Base-by-base conservation (phyloP, 2,329 filamentous ascomycete species). In the Ophiosphaerella narmari region DNA sequence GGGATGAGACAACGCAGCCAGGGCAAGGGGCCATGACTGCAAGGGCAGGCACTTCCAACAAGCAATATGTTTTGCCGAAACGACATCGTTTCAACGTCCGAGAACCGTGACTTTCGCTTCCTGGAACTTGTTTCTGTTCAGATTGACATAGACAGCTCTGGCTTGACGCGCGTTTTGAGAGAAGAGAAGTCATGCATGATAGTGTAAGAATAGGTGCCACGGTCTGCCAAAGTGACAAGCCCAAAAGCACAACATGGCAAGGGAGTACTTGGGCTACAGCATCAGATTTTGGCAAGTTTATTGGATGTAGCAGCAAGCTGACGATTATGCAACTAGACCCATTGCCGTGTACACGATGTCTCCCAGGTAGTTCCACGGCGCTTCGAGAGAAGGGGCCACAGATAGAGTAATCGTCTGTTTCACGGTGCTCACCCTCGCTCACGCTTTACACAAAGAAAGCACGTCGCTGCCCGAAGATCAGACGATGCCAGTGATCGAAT, bases 401-500 rank as follows among this genome's bases (percentile, higher is more conserved):
- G 45, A 58, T 43, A 42, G 47, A 34, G 32, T 41, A 29, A 43
- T 44, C 48, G 58, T 66, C 65, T 57, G 65, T 62, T 68, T 57
- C 63, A 68, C 65, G 63, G 67, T 61, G 60, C 55, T 55, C 47
- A 55, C 52, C 11, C 7, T 29, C 26, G 38, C 42, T 54, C 39
- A 42, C 40, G 46, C 31, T 26, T 29, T 45, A 43, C 52, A 46
- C 41, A 18, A 29, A 38, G 26, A 11, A 29, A 29, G 16, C 14
- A 42, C 16, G 26, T 8, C 7, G 26, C 26, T 29, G 26, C 26
- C 26, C 7, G 6, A 29, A 29, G 31, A 45, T 40, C 34, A 33
- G 23, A 14, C 13, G 21, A 44, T 42, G 12, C 21, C 18, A 39
- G 26, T 23, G 23, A 13, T 14, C 26, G 11, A 12, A 14, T 14